Percentiles rank a stretch among this genome's conserved stretches.
Conservation (phyloP, 2,329 filamentous ascomycete genomes). For the Colletotrichum sp. region DNA sequence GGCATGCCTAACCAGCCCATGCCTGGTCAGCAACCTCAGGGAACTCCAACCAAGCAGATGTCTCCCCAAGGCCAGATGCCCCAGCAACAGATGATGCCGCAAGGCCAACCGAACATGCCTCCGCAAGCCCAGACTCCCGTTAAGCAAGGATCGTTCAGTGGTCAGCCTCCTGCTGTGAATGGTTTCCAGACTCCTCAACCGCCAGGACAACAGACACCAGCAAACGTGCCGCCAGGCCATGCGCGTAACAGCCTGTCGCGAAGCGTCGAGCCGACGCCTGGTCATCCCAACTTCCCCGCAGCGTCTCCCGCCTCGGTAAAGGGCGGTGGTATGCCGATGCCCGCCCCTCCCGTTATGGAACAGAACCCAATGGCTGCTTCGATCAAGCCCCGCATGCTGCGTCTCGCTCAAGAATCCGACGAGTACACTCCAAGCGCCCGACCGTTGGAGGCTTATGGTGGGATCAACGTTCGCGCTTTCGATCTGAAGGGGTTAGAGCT, state of each 20-base stretch:
- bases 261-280: constrained; percentile 51
- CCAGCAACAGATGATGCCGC: constrained; percentile 38
- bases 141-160: constrained; percentile 53
- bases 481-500: constrained; percentile 71
- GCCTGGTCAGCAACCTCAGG: constrained; percentile 32
- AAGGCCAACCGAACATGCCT: constrained; percentile 39
- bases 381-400: constrained; percentile 37
- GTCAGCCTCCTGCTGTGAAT: constrained; percentile 49
- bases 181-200: constrained; percentile 52
- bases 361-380: constrained; percentile 17
- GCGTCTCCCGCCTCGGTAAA: constrained; percentile 50
- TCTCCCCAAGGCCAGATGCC: constrained; percentile 30
- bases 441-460: constrained; percentile 68
- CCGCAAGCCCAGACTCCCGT: constrained; percentile 41
- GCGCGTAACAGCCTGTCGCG: constrained; percentile 57
- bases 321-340: constrained; percentile 45
- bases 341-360: constrained; percentile 27
- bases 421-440: constrained; percentile 62
- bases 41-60: constrained; percentile 50
- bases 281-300: constrained; percentile 44
- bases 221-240: constrained; percentile 48
- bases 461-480: constrained; percentile 71
- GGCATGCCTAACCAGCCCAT: constrained; percentile 33
- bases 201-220: constrained; percentile 48
- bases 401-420: constrained; percentile 50